Evolutionary conservation across 2,329 filamentous ascomycete genomes (phyloP).

Genomic region (Beauveria caledonica): DNA sequence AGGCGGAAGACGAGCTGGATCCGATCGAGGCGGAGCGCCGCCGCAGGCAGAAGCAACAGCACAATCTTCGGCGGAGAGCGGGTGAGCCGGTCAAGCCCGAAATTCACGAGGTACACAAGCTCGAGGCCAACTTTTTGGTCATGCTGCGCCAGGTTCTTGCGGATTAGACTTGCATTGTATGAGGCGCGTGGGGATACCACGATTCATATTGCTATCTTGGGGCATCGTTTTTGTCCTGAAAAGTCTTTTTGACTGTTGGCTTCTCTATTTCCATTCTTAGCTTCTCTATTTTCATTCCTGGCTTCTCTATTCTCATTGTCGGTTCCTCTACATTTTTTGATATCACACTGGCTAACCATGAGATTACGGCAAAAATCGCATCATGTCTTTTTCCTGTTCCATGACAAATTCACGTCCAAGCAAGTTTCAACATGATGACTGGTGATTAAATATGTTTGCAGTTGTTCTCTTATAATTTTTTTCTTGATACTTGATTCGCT

Average conservation of each 20-base stretch:
- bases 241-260: background rate
- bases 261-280: background rate
- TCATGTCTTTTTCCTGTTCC: background rate
- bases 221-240: background rate
- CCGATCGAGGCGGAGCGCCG: constrained; percentile 82
- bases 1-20: constrained; percentile 70
- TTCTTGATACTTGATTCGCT: constrained; percentile 4
- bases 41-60: constrained; percentile 66
- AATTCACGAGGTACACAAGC: constrained; percentile 70
- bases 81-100: constrained; percentile 77
- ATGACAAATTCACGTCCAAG: background rate
- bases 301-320: background rate
- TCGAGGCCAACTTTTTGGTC: constrained; percentile 69
- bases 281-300: background rate
- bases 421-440: too few species aligned
- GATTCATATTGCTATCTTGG: background rate
- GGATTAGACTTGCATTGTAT: constrained; percentile 37
- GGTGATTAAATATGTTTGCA: too few species aligned
- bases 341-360: background rate
- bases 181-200: background rate
- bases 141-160: constrained; percentile 80
- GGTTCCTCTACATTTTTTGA: background rate
- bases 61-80: constrained; percentile 69
- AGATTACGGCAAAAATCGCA: background rate
- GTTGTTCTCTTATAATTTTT: background rate